Base-by-base conservation (phyloP, 2,329 filamentous ascomycete genomes). In the Aspergillus ustus region DNA sequence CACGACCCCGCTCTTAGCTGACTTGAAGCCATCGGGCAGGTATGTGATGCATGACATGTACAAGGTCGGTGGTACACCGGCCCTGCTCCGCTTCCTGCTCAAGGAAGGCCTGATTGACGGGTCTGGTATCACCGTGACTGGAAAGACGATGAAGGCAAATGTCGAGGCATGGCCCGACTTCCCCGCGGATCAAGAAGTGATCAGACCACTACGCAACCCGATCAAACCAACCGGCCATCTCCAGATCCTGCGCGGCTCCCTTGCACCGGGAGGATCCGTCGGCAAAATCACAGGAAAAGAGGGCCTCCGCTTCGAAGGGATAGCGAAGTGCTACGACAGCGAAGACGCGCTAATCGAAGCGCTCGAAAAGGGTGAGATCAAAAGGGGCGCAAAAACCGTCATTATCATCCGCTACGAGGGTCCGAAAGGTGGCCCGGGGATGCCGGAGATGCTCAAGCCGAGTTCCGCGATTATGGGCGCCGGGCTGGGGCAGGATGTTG, bases 201-300 rank as follows among this genome's bases (percentile, higher is more conserved):
- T 92, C 68, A 78, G 85, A 15, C 88, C 88, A 1, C 76, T 91
- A 64, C 86, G 81, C 73, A 84, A 90, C 68, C 89, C 89, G 1
- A 88, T 92, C 77, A 92, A 92, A 73, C 46, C 67, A 61, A 90
- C 88, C 1, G 89, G 89, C 44, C 89, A 92, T 72, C 86, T 92
- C 66, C 88, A 91, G 77, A 91, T 92, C 68, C 82, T 92, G 7
- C 84, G 87, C 54, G 89, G 89, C 31, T 87, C 84, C 20, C 82
- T 92, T 40, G 88, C 89, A 3, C 89, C 89, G 0, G 89, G 85
- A 59, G 89, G 89, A 52, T 85, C 83, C 63, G 89, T 92, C 1
- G 89, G 88, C 51, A 92, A 91, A 78, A 92, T 92, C 73, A 91
- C 89, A 2, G 89, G 89, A 46, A 91, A 92, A 76, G 89, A 91